Conservation (phyloP, 371 early-diverging fungal species). For the Haplosporangium sp. region DNA sequence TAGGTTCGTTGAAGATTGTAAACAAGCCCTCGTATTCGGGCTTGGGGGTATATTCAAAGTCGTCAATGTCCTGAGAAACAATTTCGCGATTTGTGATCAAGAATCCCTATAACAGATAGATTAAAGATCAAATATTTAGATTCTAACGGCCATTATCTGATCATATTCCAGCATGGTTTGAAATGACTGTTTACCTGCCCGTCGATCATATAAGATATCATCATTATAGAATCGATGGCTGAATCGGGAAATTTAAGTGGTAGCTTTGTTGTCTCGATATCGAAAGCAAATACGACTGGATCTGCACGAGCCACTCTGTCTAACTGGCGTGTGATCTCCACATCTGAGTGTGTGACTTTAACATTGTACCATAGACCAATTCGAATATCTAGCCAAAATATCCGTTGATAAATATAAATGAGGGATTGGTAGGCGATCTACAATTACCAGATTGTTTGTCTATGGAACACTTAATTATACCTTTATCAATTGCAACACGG, state of each 20-base stretch:
- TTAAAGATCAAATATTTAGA: too few relatives aligned
- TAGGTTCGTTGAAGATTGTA: slow-evolving; percentile 94
- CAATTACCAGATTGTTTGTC: too few relatives aligned
- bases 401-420: too few relatives aligned
- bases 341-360: slow-evolving; percentile 65
- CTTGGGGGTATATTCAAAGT: slow-evolving; percentile 99
- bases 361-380: slow-evolving; percentile 98
- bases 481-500: slow-evolving; percentile 93
- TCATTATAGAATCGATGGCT: slow-evolving; percentile 95
- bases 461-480: slow-evolving; percentile 45
- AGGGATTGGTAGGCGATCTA: too few relatives aligned
- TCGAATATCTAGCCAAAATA: slow-evolving; percentile 76
- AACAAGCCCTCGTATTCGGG: slow-evolving; percentile 97
- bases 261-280: slow-evolving; percentile 99
- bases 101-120: slow-evolving; percentile 77
- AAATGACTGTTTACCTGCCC: slow-evolving; percentile 73
- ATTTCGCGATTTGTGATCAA: slow-evolving; percentile 98
- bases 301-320: slow-evolving; percentile 97
- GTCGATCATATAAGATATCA: slow-evolving; percentile 99
- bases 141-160: too few relatives aligned
- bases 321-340: slow-evolving; percentile 73
- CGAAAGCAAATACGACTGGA: slow-evolving; percentile 97
- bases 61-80: slow-evolving; percentile 96
- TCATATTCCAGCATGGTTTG: neutral
- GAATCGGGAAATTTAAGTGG: slow-evolving; percentile 99